Base-by-base conservation (phyloP, 2,329 filamentous ascomycete species). In the Fusarium tjaetaba region DNA sequence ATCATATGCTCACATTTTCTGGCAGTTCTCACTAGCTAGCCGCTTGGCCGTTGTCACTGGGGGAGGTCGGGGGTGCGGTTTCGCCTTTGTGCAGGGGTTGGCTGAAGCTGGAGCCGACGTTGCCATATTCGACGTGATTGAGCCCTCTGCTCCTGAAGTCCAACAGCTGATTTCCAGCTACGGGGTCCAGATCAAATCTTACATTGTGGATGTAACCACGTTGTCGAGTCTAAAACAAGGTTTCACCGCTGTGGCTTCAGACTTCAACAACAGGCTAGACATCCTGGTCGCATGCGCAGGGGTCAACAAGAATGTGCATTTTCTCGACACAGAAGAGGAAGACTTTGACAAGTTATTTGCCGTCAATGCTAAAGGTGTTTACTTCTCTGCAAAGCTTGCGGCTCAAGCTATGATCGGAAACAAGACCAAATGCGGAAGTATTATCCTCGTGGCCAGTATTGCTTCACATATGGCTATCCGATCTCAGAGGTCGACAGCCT, bases 361-460 rank as follows among this genome's bases (percentile, higher is more conserved):
- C 56, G 89, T 92, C 60, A 93, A 93, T 73, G 89, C 92, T 65
- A 91, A 91, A 81, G 87, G 88, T 8, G 86, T 93, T 48, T 93
- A 88, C 80, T 83, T 89, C 53, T 88, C 88, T 0, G 87, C 86
- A 0, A 85, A 88, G 71, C 73, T 86, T 14, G 86, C 85, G 4
- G 86, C 86, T 0, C 82, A 84, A 64, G 83, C 84, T 34, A 88
- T 89, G 84, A 86, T 88, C 38, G 80, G 81, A 2, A 88, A 85
- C 70, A 83, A 83, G 5, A 88, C 86, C 2, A 84, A 83, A 61
- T 82, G 83, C 59, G 87, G 87, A 1, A 87, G 86, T 64, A 88
- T 89, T 59, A 81, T 89, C 16, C 77, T 89, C 7, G 85, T 89
- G 0, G 87, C 87, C 2, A 87, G 86, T 60, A 88, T 89, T 74